These are phyloP conservation scores for Eleusine coracana DNA, from an alignment of 176 grass and related monocot species.

Conservation along the genomic window DNA sequence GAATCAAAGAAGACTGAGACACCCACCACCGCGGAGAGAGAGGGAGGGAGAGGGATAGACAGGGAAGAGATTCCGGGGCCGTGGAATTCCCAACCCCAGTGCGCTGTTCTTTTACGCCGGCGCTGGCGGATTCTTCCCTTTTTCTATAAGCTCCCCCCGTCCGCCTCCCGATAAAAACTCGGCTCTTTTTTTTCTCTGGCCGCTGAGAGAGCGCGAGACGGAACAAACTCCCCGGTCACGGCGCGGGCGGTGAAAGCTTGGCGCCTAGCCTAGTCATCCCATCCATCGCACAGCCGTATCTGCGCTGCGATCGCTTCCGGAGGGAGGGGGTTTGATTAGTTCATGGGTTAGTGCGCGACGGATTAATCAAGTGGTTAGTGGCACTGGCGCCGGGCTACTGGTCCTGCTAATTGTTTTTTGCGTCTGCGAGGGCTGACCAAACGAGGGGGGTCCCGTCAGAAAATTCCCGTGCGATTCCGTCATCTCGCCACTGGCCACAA, in stretches of 20 bases:
- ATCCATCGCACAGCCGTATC: neutral
- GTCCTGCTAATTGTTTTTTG: neutral
- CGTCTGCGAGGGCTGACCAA: neutral
- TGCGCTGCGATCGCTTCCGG: neutral
- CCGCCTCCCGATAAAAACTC: neutral
- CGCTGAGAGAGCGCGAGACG: constrained; percentile 6
- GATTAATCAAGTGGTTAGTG: constrained; percentile 18
- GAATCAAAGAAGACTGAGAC: constrained; percentile 28
- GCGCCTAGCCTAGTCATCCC: neutral
- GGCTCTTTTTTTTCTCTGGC: neutral
- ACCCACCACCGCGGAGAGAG: neutral
- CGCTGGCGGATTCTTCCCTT: constrained; percentile 37
- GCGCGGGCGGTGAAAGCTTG: constrained; percentile 24
- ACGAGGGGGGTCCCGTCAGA: neutral
- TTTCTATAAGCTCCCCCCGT: constrained; percentile 4
- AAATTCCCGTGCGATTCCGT: constrained; percentile 11
- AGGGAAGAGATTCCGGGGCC: constrained; percentile 32
- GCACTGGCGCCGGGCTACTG: neutral
- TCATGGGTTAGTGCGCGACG: constrained; percentile 10
- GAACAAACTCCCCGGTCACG: neutral
- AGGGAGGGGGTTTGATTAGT: neutral
- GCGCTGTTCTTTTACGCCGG: constrained; percentile 26
- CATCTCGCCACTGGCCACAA: neutral
- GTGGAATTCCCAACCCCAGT: constrained; percentile 40
- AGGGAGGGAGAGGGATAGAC: neutral